phyloP scores from a whole-genome alignment of 495 filamentous ascomycete species.

The Cladorrhinum samala region DNA sequence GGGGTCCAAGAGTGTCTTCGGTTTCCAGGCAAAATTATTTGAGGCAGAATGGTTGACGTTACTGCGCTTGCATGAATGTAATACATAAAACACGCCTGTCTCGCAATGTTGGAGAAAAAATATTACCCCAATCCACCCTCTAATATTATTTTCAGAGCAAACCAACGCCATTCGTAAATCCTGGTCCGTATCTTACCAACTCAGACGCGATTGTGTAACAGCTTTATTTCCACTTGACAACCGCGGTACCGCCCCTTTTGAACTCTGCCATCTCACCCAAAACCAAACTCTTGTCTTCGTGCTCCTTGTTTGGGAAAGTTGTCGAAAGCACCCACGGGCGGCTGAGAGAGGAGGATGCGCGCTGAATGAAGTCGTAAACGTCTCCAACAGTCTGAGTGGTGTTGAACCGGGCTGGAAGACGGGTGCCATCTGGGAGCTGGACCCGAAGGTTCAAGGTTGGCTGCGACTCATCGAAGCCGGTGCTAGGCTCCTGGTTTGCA shows the following conservation, averaged over 20 bases:
- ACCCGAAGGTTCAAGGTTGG: constrained; percentile 78
- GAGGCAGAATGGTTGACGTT: not conserved
- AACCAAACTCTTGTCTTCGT: constrained; percentile 62
- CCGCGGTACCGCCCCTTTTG: constrained; percentile 70
- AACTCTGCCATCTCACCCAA: constrained; percentile 78
- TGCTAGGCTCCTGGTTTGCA: constrained; percentile 32
- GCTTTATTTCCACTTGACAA: constrained; percentile 72
- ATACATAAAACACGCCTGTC: not conserved
- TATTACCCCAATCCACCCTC: too few relatives aligned
- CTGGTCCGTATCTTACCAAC: too few relatives aligned
- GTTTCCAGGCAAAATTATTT: not conserved
- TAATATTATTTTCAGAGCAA: not conserved
- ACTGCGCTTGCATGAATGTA: not conserved
- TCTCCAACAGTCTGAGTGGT: constrained; percentile 84
- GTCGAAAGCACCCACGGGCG: constrained; percentile 82
- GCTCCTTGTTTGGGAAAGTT: constrained; percentile 92
- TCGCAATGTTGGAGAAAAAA: too few relatives aligned
- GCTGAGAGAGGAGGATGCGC: constrained; percentile 52
- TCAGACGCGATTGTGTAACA: too few relatives aligned
- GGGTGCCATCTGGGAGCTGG: constrained; percentile 83
- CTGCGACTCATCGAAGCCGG: constrained; percentile 64
- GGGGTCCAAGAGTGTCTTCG: not conserved
- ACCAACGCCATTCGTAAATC: not conserved
- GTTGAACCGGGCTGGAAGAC: constrained; percentile 84
- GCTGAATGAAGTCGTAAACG: constrained; percentile 77